A percentile compares a stretch with the other conserved stretches of the same genome.
Conservation (phyloP, 2,329 filamentous ascomycete genomes). For the Microthyrium microscopicum region DNA sequence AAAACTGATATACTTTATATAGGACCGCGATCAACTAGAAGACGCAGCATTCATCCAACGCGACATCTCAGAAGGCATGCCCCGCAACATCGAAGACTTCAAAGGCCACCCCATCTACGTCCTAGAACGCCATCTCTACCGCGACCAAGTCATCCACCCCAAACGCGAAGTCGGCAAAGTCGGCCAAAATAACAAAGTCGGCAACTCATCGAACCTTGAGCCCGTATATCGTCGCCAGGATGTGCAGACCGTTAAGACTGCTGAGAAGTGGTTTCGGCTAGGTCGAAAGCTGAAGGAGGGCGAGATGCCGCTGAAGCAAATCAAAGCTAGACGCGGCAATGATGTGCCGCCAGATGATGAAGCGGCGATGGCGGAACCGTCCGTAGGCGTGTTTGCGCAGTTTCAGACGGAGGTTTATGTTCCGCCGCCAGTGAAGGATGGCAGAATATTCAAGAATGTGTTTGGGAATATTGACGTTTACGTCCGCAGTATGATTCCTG, state of each 20-base stretch:
- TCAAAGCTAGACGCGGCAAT: conserved; percentile 18
- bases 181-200: no score
- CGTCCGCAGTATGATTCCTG: conserved; percentile 45
- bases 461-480: conserved; percentile 50
- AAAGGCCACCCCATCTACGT: conserved; percentile 36
- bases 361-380: conserved; percentile 23
- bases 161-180: conserved; percentile 62
- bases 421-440: conserved; percentile 58
- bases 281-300: conserved; percentile 57
- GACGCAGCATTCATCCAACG: conserved; percentile 55
- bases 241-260: conserved; percentile 60
- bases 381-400: conserved; percentile 39
- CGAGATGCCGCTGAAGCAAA: conserved; percentile 68
- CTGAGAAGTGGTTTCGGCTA: conserved; percentile 80
- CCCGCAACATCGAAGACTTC: conserved; percentile 23
- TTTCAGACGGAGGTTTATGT: conserved; percentile 54
- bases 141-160: conserved; percentile 67
- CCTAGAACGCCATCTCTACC: conserved; percentile 65
- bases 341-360: conserved; percentile 13
- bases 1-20: neutral
- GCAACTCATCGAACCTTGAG: conserved; percentile 47
- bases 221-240: conserved; percentile 69
- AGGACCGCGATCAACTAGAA: conserved; percentile 69
- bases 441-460: conserved; percentile 46
- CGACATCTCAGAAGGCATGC: conserved; percentile 48